A percentile compares a stretch with the other conserved stretches of the same genome.
Conservation (phyloP, 495 filamentous ascomycete genomes). For the Tuber umbilicatum region DNA sequence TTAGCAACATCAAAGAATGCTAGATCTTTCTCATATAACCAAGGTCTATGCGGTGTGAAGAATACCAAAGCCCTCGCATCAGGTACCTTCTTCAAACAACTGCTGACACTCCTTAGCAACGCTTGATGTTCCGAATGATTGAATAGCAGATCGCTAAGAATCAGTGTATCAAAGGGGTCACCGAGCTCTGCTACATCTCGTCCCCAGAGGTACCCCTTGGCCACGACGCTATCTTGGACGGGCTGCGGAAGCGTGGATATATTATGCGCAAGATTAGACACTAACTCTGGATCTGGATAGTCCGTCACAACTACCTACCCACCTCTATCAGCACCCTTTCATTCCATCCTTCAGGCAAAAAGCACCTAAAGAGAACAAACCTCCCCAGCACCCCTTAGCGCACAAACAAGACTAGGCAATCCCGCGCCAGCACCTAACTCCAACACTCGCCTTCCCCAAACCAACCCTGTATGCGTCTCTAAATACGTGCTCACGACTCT, state of each 20-base stretch:
- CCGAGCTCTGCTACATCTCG: conserved; percentile 49
- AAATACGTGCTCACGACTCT: conserved; percentile 69
- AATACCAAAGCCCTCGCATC: conserved; percentile 69
- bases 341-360: neutral
- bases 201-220: conserved; percentile 78
- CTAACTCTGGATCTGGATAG: conserved; percentile 73
- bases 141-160: conserved; percentile 84
- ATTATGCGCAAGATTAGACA: conserved; percentile 69
- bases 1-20: conserved; percentile 72
- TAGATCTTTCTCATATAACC: conserved; percentile 76
- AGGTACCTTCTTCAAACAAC: conserved; percentile 52
- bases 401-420: conserved; percentile 71
- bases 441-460: conserved; percentile 60
- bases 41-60: conserved; percentile 88
- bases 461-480: conserved; percentile 56
- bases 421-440: conserved; percentile 89
- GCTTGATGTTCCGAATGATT: conserved; percentile 76
- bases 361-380: neutral
- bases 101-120: conserved; percentile 61
- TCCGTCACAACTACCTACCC: conserved; percentile 72
- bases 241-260: conserved; percentile 49
- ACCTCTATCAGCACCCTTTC: neutral
- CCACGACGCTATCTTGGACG: conserved; percentile 41
- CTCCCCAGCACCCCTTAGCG: conserved; percentile 57
- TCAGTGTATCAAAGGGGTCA: conserved; percentile 64